Evolutionary conservation across 1,284 basidiomycete genomes (phyloP).

Genomic region (Rhodotorula sp.): DNA sequence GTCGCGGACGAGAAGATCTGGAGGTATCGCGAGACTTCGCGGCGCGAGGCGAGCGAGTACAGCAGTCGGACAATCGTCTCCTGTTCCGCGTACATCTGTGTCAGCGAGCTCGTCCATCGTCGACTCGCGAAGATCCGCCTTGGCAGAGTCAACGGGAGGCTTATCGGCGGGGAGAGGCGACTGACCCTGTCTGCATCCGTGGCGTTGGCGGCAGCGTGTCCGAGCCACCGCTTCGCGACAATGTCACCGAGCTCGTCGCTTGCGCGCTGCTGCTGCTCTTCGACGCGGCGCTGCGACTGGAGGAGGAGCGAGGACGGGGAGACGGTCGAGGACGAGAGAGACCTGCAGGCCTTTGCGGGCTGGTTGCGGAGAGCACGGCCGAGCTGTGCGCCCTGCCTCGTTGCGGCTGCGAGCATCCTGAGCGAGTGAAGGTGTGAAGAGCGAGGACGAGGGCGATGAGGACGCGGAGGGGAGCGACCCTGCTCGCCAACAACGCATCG

Average conservation of each 20-base stretch:
- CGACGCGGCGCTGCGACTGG: constrained; percentile 34
- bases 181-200: constrained; percentile 39
- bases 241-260: constrained; percentile 38
- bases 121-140: background rate
- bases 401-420: constrained; percentile 1
- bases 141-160: background rate
- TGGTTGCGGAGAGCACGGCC: background rate
- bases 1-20: constrained; percentile 74
- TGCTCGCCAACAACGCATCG: too few species aligned
- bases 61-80: constrained; percentile 64
- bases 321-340: constrained; percentile 2
- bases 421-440: background rate
- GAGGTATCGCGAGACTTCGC: constrained; percentile 92
- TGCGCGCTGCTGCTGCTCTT: constrained; percentile 21
- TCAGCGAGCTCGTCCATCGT: too few species aligned
- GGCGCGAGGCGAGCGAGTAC: constrained; percentile 90
- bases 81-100: background rate
- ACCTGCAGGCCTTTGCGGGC: background rate
- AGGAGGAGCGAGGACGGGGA: constrained; percentile 29
- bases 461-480: background rate
- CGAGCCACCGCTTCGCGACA: constrained; percentile 39
- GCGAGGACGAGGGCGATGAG: background rate
- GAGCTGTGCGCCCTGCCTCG: background rate
- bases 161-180: background rate
- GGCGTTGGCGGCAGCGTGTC: constrained; percentile 24